phyloP scores from a whole-genome alignment of 306 rosid species.

The Astragalus membranaceus region DNA sequence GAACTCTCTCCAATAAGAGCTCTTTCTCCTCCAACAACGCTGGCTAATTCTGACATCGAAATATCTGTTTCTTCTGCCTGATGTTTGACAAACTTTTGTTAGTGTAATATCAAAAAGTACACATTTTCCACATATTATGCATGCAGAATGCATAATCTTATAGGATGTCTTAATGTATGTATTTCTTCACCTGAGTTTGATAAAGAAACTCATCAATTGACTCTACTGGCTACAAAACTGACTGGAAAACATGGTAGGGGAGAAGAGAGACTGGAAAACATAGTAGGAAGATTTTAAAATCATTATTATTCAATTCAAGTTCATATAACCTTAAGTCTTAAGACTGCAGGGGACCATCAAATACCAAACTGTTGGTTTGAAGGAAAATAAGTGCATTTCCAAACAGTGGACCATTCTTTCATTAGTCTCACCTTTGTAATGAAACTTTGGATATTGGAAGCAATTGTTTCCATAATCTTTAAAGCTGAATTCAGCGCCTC shows the following conservation, averaged over 20 bases:
- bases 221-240: not conserved
- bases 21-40: constrained; percentile 62
- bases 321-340: not conserved
- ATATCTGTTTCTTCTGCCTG: constrained; percentile 68
- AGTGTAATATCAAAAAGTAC: not conserved
- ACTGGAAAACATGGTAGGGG: not conserved
- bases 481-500: constrained; percentile 59
- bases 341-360: not conserved
- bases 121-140: not conserved
- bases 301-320: not conserved
- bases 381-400: not conserved
- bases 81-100: constrained; percentile 20
- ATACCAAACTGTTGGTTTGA: not conserved
- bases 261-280: too few species aligned
- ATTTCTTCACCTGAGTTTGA: not conserved
- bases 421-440: constrained; percentile 50
- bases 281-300: not conserved
- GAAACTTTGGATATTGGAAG: constrained; percentile 44
- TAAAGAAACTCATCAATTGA: not conserved
- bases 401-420: not conserved
- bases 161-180: not conserved
- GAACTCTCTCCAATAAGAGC: constrained; percentile 62
- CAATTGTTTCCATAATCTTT: constrained; percentile 50
- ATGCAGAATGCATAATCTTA: not conserved
- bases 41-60: constrained; percentile 67